These are phyloP conservation scores for Kingdonia uniflora DNA, from an alignment of 164 flowering plant genomes.

Conservation along the genomic window DNA sequence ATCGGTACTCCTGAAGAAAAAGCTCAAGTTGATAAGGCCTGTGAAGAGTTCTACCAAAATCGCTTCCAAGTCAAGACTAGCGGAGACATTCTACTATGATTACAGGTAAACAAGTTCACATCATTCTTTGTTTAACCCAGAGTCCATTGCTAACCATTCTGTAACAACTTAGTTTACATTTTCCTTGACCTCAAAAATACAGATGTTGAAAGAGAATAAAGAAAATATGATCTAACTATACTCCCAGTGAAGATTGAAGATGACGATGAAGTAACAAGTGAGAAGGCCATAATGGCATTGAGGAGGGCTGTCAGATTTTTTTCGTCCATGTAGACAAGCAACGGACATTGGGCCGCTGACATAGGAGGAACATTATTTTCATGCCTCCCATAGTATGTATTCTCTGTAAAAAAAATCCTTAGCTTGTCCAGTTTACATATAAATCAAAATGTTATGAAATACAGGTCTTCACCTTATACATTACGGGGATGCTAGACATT, in stretches of 20 bases:
- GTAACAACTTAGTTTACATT: not conserved
- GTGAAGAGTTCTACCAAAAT: conserved; percentile 1
- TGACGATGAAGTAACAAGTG: conserved; percentile 18
- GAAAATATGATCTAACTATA: conserved; percentile 10
- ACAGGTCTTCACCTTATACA: conserved; percentile 37
- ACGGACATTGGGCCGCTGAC: conserved; percentile 61
- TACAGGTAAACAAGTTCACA: not conserved
- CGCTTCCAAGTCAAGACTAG: conserved; percentile 1
- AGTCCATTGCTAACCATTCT: not conserved
- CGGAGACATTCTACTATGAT: not conserved
- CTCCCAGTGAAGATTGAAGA: conserved; percentile 18
- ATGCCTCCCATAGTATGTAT: conserved; percentile 46
- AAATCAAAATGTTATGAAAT: not conserved
- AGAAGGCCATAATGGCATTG: conserved; percentile 20
- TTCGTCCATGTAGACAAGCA: conserved; percentile 39
- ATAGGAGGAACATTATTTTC: conserved; percentile 42
- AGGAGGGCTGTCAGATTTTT: conserved; percentile 31
- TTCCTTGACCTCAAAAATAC: not conserved
- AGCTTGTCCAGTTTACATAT: not conserved
- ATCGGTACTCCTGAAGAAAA: conserved; percentile 3
- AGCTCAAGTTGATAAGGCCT: conserved; percentile 3
- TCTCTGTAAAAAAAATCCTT: not conserved
- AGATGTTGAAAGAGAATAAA: conserved; percentile 7
- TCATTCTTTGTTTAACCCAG: not conserved
- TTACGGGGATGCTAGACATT: conserved; percentile 33